These are phyloP conservation scores for Polytrichum formosum DNA, from an alignment of 225 moss, liverwort and hornwort genomes.

Conservation along the genomic window DNA sequence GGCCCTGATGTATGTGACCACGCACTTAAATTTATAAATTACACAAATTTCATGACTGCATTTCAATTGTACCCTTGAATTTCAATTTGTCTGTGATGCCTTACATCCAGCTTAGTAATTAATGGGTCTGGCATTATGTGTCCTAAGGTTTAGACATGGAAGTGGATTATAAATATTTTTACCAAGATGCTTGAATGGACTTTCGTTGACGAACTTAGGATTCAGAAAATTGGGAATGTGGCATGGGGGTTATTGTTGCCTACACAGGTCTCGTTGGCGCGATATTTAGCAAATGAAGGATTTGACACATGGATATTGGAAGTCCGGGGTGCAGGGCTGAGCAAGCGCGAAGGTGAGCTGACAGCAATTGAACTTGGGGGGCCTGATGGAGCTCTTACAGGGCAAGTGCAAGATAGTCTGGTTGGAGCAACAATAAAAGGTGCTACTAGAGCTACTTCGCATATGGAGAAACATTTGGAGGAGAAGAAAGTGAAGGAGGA, in stretches of 20 bases:
- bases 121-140: no score
- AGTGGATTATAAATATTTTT: no score
- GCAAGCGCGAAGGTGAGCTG: constrained; percentile 76
- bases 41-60: no score
- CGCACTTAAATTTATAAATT: not conserved
- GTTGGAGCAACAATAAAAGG: constrained; percentile 48
- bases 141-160: no score
- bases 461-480: constrained; percentile 53
- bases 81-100: no score
- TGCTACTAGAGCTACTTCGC: constrained; percentile 42
- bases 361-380: constrained; percentile 44
- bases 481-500: constrained; percentile 29
- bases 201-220: constrained; percentile 8
- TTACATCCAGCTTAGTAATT: no score
- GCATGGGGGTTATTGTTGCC: constrained; percentile 19
- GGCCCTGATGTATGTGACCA: constrained; percentile 63
- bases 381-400: constrained; percentile 27
- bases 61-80: no score
- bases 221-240: constrained; percentile 25
- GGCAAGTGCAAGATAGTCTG: constrained; percentile 34
- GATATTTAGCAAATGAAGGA: constrained; percentile 83
- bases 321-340: constrained; percentile 90
- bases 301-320: constrained; percentile 98
- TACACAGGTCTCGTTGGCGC: constrained; percentile 92
- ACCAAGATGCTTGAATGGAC: not conserved